Conservation (phyloP, 179 eudicot genomes). For the Corrigiola litoralis region DNA sequence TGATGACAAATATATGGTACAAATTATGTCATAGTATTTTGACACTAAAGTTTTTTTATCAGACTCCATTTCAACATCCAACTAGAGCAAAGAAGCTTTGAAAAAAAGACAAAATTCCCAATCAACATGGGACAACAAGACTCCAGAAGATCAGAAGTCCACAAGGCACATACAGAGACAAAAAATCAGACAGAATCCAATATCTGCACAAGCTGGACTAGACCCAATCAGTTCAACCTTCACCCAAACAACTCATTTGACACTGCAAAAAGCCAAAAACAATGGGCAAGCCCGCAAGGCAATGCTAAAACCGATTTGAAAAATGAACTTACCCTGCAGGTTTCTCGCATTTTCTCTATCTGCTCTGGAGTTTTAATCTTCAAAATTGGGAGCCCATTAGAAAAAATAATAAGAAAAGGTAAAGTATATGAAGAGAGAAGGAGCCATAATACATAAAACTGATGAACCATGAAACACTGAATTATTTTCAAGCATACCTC, state of each 20-base stretch:
- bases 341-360: conserved; percentile 88
- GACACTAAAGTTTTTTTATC: no score
- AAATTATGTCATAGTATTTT: no score
- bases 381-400: conserved; percentile 27
- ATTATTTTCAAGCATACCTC: conserved; percentile 50
- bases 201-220: neutral
- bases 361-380: conserved; percentile 83
- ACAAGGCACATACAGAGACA: neutral
- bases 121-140: no score
- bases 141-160: neutral
- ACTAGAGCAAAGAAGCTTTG: no score
- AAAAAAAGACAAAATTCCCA: no score
- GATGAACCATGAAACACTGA: neutral
- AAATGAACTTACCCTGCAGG: conserved; percentile 56
- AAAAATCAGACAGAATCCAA: neutral
- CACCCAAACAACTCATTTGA: neutral
- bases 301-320: neutral
- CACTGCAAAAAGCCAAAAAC: neutral
- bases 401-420: neutral
- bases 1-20: no score
- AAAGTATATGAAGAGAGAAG: neutral
- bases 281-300: neutral
- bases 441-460: neutral
- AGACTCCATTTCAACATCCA: no score
- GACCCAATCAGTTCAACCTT: neutral